Evolutionary conservation across 73 alveolate species (phyloP), one percentile per base, ranked within the genome.

Genomic region (Paraurostyla sp.): DNA sequence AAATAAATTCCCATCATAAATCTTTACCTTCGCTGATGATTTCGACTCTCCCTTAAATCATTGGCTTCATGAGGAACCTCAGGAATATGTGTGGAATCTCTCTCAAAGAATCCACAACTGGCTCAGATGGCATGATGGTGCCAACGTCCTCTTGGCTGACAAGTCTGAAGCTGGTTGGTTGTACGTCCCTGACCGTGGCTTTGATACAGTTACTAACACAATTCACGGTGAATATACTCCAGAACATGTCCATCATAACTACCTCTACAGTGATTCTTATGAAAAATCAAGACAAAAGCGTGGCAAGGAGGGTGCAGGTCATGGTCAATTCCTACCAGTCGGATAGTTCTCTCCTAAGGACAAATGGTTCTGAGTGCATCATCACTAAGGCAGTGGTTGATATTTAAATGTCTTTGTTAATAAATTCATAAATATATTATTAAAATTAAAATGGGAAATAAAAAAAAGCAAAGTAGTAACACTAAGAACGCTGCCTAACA

Each of bases 151-250:
- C 50, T 85, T 91, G 4, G 87, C 93, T 48, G 97, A 95, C 45
- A 95, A 93, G 73, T 76, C 95, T 42, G 98, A 95, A 63, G 96
- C 93, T 0, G 98, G 98, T 43, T 56, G 88, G 87, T 54, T 42
- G 57, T 91, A 29, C 76, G 56, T 91, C 25, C 96, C 96, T 11
- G 96, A 91, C 48, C 52, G 96, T 50, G 96, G 96, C 0, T 30
- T 41, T 48, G 96, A 91, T 57, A 56, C 89, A 18, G 45, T 15
- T 36, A 62, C 75, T 20, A 60, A 60, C 58, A 91, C 92, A 13
- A 22, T 15, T 22, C 91, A 83, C 41, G 96, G 96, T 25, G 96
- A 91, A 54, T 84, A 83, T 76, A 84, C 91, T 22, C 96, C 96
- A 3, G 96, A 91, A 83, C 92, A 91, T 57, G 96, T 91, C 60